Base-by-base conservation (phyloP, 192 early-diverging fungal genomes). In the Entomortierella parvispora region DNA sequence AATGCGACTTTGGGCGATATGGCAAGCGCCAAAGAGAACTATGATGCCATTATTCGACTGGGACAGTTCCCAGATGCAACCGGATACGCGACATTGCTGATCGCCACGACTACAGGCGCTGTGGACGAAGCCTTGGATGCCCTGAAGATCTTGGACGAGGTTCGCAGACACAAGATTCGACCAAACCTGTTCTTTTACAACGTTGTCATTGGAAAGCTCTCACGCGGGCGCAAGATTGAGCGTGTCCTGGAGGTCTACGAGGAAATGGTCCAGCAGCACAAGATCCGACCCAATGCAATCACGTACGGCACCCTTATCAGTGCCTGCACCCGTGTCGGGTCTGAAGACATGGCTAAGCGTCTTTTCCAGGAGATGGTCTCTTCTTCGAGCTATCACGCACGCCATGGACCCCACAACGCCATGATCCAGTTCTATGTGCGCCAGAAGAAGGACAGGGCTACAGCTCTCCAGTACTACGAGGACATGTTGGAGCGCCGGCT, bases 371-470 rank as follows among this genome's bases (percentile, higher is more conserved):
- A 89, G 46, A 85, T 87, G 87, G 60, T 82, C 42, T 55, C 40
- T 15, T 61, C 81, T 4, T 51, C 79, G 6, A 69, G 68, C 28
- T 86, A 83, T 51, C 79, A 87, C 34, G 79, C 84, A 9, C 81
- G 85, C 17, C 75, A 85, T 46, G 85, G 79, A n/a, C 84, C 84
- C 5, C 86, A 83, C 44, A 89, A 89, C 60, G 68, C 83, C 59
- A 85, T 89, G 85, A 89, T 89, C 33, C 87, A 89, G 58, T 89
- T 87, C 56, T 87, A 89, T 75, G 82, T 84, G 3, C 84, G 85
- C 20, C 84, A 89, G 29, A 74, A 84, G 42, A 81, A 67, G 34
- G 71, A 84, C 57, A 84, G 87, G 10, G 57, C 70, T 28, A 60
- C 69, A 2, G 85, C 80, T 18, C 65, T 89, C 3, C 37, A 62